Conservation (phyloP, 2,329 filamentous ascomycete genomes). For the Paraconiothyrium brasiliense region DNA sequence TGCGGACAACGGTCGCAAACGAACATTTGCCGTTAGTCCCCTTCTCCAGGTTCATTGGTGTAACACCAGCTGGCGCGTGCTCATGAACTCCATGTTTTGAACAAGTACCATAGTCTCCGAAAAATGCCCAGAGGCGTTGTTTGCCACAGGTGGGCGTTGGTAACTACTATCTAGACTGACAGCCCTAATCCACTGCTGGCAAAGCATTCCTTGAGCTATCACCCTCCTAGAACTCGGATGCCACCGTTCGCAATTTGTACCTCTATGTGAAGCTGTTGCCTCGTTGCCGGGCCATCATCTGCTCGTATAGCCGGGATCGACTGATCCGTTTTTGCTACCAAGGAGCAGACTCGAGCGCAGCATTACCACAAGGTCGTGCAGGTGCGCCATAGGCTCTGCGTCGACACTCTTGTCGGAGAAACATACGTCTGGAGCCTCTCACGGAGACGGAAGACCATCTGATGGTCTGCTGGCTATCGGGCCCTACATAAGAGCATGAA, state of each 20-base stretch:
- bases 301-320: constrained; percentile 10
- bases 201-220: constrained; percentile 9
- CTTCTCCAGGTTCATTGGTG: background rate
- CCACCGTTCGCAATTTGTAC: constrained; percentile 12
- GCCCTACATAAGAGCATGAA: constrained; percentile 13
- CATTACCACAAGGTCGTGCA: constrained; percentile 10
- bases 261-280: background rate
- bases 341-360: background rate
- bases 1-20: constrained; percentile 8
- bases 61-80: constrained; percentile 8
- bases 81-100: background rate
- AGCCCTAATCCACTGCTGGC: constrained; percentile 7
- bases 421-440: constrained; percentile 2
- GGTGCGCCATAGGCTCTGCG: background rate
- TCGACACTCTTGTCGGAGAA: constrained; percentile 2
- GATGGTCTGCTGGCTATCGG: background rate
- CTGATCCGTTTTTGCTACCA: constrained; percentile 1
- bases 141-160: constrained; percentile 21
- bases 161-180: constrained; percentile 5
- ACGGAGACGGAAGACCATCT: background rate
- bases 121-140: background rate
- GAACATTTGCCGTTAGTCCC: background rate
- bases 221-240: constrained; percentile 2
- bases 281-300: constrained; percentile 9
- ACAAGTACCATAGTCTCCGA: background rate